Percentiles rank a stretch among this genome's conserved stretches.
These are phyloP conservation scores for Naganishia onofrii DNA, from an alignment of 768 basidiomycete species.

Conservation along the genomic window DNA sequence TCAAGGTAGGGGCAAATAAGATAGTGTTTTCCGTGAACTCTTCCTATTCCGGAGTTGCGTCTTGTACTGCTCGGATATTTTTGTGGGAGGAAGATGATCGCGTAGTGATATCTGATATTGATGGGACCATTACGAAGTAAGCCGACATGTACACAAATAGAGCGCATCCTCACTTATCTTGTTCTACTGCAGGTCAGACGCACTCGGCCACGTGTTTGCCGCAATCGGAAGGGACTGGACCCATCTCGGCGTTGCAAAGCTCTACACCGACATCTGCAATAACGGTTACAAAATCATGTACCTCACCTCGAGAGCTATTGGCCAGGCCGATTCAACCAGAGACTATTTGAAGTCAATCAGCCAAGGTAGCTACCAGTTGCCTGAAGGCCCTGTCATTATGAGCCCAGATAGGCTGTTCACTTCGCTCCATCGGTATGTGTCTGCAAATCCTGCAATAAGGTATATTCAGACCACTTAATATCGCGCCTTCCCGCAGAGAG, in stretches of 20 bases:
- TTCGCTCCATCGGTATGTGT: constrained; percentile 78
- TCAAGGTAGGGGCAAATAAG: constrained; percentile 82
- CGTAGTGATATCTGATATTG: constrained; percentile 93
- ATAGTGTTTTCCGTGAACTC: constrained; percentile 90
- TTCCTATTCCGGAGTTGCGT: constrained; percentile 66
- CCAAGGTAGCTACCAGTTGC: constrained; percentile 93
- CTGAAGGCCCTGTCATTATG: constrained; percentile 98
- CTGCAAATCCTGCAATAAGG: not conserved
- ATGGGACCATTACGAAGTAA: constrained; percentile 97
- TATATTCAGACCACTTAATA: not conserved
- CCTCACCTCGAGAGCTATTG: constrained; percentile 92
- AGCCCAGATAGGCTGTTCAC: constrained; percentile 93
- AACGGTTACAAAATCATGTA: constrained; percentile 99
- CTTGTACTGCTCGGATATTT: constrained; percentile 88
- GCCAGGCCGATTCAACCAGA: constrained; percentile 93
- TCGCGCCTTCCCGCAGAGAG: constrained; percentile 61
- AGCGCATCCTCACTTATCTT: not conserved
- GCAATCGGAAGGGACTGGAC: constrained; percentile 99
- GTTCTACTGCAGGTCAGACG: constrained; percentile 70
- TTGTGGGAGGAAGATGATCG: constrained; percentile 89
- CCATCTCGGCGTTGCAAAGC: constrained; percentile 90
- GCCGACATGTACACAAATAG: constrained; percentile 35
- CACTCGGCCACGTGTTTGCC: constrained; percentile 90
- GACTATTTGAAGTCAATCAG: constrained; percentile 92
- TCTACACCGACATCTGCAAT: constrained; percentile 89